Conservation (phyloP, 768 basidiomycete genomes). For the Amanita phalloides region DNA sequence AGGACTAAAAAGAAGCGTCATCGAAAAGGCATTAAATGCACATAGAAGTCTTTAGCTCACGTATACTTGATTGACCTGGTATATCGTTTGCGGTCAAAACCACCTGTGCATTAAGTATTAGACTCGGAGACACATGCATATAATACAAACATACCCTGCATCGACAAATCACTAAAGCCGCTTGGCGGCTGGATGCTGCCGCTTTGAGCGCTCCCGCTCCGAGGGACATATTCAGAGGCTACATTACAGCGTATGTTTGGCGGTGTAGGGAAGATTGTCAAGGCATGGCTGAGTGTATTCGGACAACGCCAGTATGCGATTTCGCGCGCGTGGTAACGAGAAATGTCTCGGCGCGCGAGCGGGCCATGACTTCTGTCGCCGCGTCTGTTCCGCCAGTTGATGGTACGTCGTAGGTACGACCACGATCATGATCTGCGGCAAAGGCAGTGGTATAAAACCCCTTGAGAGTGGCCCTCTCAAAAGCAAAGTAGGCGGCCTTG, state of each 20-base stretch:
- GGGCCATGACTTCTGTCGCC: conserved; percentile 40
- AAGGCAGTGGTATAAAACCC: conserved; percentile 62
- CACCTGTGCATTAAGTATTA: conserved; percentile 19
- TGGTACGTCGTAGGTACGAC: conserved; percentile 72
- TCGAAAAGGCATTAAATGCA: not conserved
- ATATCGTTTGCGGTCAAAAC: conserved; percentile 32
- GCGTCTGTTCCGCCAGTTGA: conserved; percentile 57
- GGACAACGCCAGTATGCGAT: too few species aligned
- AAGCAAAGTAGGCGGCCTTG: conserved; percentile 50
- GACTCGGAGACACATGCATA: conserved; percentile 11
- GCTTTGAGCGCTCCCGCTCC: too few species aligned
- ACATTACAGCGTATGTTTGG: too few species aligned
- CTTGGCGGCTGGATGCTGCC: too few species aligned
- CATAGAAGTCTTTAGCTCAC: conserved; percentile 12
- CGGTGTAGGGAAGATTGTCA: too few species aligned
- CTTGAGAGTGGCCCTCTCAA: conserved; percentile 42
- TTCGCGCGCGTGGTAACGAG: too few species aligned
- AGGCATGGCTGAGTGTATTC: too few species aligned
- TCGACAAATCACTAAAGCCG: too few species aligned
- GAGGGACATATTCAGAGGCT: too few species aligned
- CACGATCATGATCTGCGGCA: conserved; percentile 51
- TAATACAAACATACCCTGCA: conserved; percentile 23
- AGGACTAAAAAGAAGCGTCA: conserved; percentile 19
- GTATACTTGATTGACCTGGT: conserved; percentile 32
- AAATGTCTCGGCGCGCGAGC: conserved; percentile 45